Evolutionary conservation across 306 rosid genomes (phyloP).

Genomic region (Cicer bijugum): DNA sequence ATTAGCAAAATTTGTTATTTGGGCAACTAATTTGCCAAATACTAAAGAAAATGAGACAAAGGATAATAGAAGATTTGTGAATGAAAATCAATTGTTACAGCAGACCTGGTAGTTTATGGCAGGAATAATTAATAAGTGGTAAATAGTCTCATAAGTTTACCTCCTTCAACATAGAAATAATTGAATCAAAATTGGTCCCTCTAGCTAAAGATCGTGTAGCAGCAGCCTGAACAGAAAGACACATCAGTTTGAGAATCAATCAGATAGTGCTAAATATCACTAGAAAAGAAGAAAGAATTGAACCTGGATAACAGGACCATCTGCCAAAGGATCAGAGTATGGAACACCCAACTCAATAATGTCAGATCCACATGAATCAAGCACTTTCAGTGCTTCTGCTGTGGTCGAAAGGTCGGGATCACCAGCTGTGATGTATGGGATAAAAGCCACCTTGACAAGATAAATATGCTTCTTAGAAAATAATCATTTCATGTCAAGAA

Average conservation of each 20-base stretch:
- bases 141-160: constrained; percentile 51
- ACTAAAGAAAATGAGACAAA: constrained; percentile 6
- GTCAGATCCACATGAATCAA: constrained; percentile 85
- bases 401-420: constrained; percentile 96
- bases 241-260: constrained; percentile 38
- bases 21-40: constrained; percentile 8
- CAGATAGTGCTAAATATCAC: constrained; percentile 15
- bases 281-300: constrained; percentile 10
- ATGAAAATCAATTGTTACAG: constrained; percentile 12
- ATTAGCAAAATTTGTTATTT: constrained; percentile 31
- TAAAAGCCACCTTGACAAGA: constrained; percentile 79
- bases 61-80: not conserved
- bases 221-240: constrained; percentile 75
- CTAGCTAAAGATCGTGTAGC: constrained; percentile 87
- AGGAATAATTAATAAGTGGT: constrained; percentile 18
- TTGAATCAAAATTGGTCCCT: constrained; percentile 77
- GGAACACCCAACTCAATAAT: constrained; percentile 95
- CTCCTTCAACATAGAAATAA: constrained; percentile 86
- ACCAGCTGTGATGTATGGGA: constrained; percentile 90
- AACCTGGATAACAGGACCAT: constrained; percentile 99
- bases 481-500: constrained; percentile 10
- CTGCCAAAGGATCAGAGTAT: constrained; percentile 96
- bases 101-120: constrained; percentile 9
- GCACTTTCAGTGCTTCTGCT: constrained; percentile 88
- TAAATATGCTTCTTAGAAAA: constrained; percentile 38